Base-by-base conservation (phyloP, 179 eudicot genomes). In the Silene vulgaris region DNA sequence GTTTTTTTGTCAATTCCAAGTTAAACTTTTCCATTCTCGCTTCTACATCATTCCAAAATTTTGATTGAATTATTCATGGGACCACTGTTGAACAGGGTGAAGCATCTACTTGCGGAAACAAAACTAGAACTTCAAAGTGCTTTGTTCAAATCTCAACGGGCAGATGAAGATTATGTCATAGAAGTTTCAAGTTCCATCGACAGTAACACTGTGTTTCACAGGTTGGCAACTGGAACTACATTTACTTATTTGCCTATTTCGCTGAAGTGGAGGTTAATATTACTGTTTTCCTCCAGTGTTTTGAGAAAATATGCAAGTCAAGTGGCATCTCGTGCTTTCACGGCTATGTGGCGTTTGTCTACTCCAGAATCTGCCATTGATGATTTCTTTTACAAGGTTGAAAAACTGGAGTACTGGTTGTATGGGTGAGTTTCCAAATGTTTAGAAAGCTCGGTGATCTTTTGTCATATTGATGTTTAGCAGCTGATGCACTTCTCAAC, bases 111-210 rank as follows among this genome's bases (percentile, higher is more conserved):
- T 50, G 91, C 86, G 64, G 82, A 78, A 73, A 96, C 93, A 50
- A 89, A 90, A 81, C 63, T 54, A 75, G 92, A 91, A 76, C 85
- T 96, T 16, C 85, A 82, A 76, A 83, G 88, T 78, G 96, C 99
- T 73, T 77, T 96, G 61, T 77, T 59, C 56, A 79, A 82, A 75
- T 84, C 96, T 75, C 91, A 86, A 78, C 82, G 78, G 32, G 89
- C 73, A 79, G 87, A 93, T 68, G 65, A 75, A 71, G 99, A 96
- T 84, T 85, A 82, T 71, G 84, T 96, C 43, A 88, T 96, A 77
- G 99, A 96, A 86, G 91, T 88, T 80, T 86, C 87, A 74, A 93
- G 99, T 74, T 83, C 79, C 65, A 93, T 96, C 77, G 85, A 90
- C 74, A 85, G 83, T 71, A 96, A 96, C 85, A 87, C 91, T 4